Conservation (phyloP, 2,329 filamentous ascomycete species). For the Microdochium trichocladiopsis region DNA sequence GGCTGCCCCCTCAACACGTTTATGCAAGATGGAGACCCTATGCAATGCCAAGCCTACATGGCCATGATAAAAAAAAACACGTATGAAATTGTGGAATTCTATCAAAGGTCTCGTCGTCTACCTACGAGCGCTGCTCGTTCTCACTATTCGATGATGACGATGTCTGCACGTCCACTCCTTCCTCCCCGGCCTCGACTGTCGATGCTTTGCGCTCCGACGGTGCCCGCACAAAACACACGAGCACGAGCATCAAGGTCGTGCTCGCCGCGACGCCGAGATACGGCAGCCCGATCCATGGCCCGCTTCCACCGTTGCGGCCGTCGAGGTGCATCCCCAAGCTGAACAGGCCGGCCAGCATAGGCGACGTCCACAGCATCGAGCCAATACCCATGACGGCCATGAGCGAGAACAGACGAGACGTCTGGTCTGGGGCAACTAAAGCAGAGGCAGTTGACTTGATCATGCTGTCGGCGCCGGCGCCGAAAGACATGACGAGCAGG, state of each 20-base stretch:
- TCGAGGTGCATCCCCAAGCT: slow-evolving; percentile 20
- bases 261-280: slow-evolving; percentile 19
- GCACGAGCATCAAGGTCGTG: slow-evolving; percentile 13
- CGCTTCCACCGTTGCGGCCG: slow-evolving; percentile 3
- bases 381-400: slow-evolving; percentile 13
- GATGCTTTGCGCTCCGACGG: slow-evolving; percentile 2
- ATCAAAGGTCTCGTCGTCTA: no score
- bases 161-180: neutral
- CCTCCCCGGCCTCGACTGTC: slow-evolving; percentile 7
- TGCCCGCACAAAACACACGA: slow-evolving; percentile 13
- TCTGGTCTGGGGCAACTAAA: slow-evolving; percentile 17
- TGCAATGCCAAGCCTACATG: no score
- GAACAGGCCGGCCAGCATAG: slow-evolving; percentile 19
- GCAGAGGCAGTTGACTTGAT: slow-evolving; percentile 16
- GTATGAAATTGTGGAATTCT: no score
- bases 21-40: no score
- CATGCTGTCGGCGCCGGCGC: slow-evolving; percentile 16
- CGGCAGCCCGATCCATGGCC: slow-evolving; percentile 18
- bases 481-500: slow-evolving; percentile 19
- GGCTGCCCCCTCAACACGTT: no score
- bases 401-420: slow-evolving; percentile 19
- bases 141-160: neutral
- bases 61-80: no score
- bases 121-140: no score
- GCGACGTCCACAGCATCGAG: slow-evolving; percentile 16